Evolutionary conservation across 257 asterid species (phyloP).

Genomic region (Solanum peruvianum): DNA sequence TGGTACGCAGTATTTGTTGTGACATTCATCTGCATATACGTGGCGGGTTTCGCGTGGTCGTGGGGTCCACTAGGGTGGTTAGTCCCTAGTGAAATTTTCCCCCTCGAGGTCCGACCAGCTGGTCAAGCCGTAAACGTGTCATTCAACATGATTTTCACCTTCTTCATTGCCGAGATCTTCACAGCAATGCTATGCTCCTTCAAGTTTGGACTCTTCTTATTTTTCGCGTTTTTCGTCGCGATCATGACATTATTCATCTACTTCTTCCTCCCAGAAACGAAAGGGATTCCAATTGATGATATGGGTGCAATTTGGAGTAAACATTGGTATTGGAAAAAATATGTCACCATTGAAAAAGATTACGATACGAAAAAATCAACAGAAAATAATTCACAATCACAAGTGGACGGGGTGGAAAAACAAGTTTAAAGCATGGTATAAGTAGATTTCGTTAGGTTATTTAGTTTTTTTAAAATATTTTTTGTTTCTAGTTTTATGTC

Average conservation of each 20-base stretch:
- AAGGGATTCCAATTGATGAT: constrained; percentile 69
- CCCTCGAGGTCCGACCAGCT: constrained; percentile 60
- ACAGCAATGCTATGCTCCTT: constrained; percentile 52
- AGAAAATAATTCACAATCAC: neutral
- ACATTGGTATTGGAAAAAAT: constrained; percentile 73
- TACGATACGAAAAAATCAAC: constrained; percentile 4
- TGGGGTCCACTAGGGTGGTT: constrained; percentile 92
- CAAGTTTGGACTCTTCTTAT: constrained; percentile 63
- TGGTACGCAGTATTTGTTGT: constrained; percentile 63
- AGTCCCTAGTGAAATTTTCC: constrained; percentile 77
- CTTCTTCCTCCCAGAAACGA: constrained; percentile 65
- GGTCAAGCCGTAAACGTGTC: constrained; percentile 58
- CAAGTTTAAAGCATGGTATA: neutral
- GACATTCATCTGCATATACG: constrained; percentile 52
- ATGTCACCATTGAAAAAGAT: constrained; percentile 13
- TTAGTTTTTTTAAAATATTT: neutral
- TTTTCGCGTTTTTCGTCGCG: constrained; percentile 41
- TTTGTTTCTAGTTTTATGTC: neutral
- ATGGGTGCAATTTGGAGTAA: constrained; percentile 56
- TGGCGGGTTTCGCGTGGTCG: constrained; percentile 68
- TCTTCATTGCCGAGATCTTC: constrained; percentile 48
- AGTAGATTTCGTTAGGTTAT: neutral
- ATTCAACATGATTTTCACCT: constrained; percentile 64
- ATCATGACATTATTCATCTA: constrained; percentile 43
- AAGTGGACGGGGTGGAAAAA: neutral